phyloP scores from a whole-genome alignment of 768 basidiomycete genomes.

The Suillus occidentalis region DNA sequence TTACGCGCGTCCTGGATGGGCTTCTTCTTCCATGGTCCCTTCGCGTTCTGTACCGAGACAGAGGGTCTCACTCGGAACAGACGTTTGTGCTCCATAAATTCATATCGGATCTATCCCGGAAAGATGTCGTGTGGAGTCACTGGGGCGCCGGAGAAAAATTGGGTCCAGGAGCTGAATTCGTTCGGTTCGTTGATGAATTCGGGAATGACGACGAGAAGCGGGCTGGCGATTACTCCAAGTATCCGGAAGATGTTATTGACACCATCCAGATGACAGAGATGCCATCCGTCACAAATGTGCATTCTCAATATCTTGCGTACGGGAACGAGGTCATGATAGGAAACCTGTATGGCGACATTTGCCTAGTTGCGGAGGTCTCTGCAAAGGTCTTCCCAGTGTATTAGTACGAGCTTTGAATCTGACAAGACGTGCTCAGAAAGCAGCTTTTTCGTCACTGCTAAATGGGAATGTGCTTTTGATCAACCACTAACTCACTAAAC shows the following conservation, averaged over 20 bases:
- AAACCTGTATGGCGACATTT: slow-evolving; percentile 20
- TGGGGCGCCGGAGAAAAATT: background rate
- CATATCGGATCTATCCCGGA: background rate
- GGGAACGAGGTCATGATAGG: slow-evolving; percentile 18
- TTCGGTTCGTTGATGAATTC: background rate
- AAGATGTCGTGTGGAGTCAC: background rate
- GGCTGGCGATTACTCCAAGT: background rate
- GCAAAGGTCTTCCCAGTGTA: background rate
- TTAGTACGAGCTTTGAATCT: background rate
- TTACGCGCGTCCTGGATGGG: slow-evolving; percentile 18
- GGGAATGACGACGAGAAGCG: slow-evolving; percentile 1
- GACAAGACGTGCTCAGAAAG: background rate
- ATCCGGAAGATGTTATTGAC: slow-evolving; percentile 7
- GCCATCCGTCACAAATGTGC: slow-evolving; percentile 10
- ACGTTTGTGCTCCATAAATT: slow-evolving; percentile 4
- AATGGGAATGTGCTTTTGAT: background rate
- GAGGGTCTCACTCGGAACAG: background rate
- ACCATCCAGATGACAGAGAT: slow-evolving; percentile 10
- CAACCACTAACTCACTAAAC: background rate
- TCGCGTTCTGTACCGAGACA: slow-evolving; percentile 20
- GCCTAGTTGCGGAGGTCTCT: slow-evolving; percentile 12
- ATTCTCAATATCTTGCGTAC: slow-evolving; percentile 14
- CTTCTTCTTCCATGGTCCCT: slow-evolving; percentile 21
- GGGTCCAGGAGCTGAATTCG: slow-evolving; percentile 3
- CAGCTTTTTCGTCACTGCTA: background rate